A percentile compares a stretch with the other conserved stretches of the same genome.
Evolutionary conservation across 139 green algal genomes (phyloP).

Genomic region (Chlamydomonas schloesseri): DNA sequence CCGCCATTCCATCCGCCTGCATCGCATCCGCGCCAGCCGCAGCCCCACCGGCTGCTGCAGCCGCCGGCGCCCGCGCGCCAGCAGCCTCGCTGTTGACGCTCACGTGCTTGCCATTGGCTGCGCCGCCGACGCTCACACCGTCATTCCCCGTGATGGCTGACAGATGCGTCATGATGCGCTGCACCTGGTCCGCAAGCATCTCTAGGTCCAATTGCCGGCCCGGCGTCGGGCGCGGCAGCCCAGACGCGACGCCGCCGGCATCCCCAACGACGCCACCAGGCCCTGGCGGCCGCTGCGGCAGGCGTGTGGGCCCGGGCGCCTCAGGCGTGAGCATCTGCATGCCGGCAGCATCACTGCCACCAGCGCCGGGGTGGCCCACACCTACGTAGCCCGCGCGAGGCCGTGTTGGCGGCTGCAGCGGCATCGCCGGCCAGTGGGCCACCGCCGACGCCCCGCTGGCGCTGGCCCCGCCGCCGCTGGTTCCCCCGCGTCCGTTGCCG

Average conservation of each 20-base stretch:
- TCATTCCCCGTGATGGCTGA: neutral
- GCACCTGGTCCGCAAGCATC: constrained; percentile 19
- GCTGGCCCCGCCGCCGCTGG: neutral
- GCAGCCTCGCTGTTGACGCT: neutral
- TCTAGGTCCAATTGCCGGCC: constrained; percentile 23
- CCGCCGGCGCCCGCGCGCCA: too few species aligned
- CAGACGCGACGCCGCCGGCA: neutral
- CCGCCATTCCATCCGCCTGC: too few species aligned
- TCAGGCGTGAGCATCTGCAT: neutral
- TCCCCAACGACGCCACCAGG: too few species aligned
- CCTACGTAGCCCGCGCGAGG: too few species aligned
- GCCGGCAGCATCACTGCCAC: neutral
- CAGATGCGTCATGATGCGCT: constrained; percentile 18
- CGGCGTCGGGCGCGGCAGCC: neutral
- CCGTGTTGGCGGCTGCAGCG: constrained; percentile 13
- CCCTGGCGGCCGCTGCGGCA: too few species aligned
- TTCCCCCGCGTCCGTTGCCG: neutral
- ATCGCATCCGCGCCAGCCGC: too few species aligned
- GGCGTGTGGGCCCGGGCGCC: neutral
- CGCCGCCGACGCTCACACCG: too few species aligned
- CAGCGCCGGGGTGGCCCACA: neutral
- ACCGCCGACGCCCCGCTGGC: neutral
- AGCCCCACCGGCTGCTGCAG: neutral
- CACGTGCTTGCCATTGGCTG: too few species aligned
- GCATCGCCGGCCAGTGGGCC: constrained; percentile 16